Base-by-base conservation (phyloP, 768 basidiomycete genomes). In the Ephemerocybe angulata region DNA sequence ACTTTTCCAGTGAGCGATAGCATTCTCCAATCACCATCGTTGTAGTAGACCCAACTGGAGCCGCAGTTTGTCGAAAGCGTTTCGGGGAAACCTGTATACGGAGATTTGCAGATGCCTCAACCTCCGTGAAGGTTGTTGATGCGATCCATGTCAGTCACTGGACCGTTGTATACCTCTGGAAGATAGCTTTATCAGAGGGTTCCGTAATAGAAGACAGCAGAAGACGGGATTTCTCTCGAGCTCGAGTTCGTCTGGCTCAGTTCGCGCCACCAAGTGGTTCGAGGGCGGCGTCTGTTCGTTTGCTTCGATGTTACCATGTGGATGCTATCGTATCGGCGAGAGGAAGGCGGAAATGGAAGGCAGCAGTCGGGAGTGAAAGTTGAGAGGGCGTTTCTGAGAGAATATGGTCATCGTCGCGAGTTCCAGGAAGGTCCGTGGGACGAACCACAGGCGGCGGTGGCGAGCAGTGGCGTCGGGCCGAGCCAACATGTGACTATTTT, bases 21-120 rank as follows among this genome's bases (percentile, higher is more conserved):
- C n/a, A n/a, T n/a, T n/a, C n/a, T n/a, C n/a, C n/a, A n/a, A n/a
- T n/a, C n/a, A n/a, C n/a, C n/a, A n/a, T n/a, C n/a, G n/a, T n/a
- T n/a, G n/a, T n/a, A 35, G 8, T 35, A 8, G 33, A 17, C 17
- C 33, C 33, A 35, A 8, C 17, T 35, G 33, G 17, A 35, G 33
- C 33, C 33, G 33, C 33, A 35, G 8, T 17, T 35, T 35, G 33
- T 35, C 33, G 17, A 35, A 35, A 17, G 44, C 12, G 22, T 24
- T 27, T 27, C 46, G 53, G 44, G 27, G 8, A 40, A 54, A 38
- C 53, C 28, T 53, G 52, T 53, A 41, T 31, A 31, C 42, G 19
- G 28, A 6, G n/a, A 22, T 49, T 33, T 28, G 52, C 21, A 19
- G 42, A 24, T 11, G 19, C 27, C 27, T 33, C 40, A n/a, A 25